Base-by-base conservation (phyloP, 2,329 filamentous ascomycete genomes). In the Ophiocordyceps unilateralis region DNA sequence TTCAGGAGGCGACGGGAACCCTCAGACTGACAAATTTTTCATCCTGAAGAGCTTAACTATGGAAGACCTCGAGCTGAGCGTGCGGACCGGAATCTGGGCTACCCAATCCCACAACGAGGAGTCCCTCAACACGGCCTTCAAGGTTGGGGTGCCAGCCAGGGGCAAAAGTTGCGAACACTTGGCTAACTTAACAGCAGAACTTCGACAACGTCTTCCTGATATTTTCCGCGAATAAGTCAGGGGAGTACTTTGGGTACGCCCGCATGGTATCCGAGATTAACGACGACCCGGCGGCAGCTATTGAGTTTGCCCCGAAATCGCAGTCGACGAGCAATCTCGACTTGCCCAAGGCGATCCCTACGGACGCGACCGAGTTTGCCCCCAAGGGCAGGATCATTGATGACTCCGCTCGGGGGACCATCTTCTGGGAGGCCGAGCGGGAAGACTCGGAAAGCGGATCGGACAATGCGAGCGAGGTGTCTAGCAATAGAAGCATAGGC, bases 191-290 rank as follows among this genome's bases (percentile, higher is more conserved):
- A 17, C 14, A n/a, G 8, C 34, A 93, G 87, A 67, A 69, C 10
- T 76, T 79, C 14, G 84, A 93, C 43, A 84, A 82, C 53, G 88
- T 96, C 1, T 95, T 88, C 55, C 68, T 96, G 24, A 76, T 96
- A 14, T 96, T 96, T 59, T 96, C 89, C 1, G 89, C 89, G 12
- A 96, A 96, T 61, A 95, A 95, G 55, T 95, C 89, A 0, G 89
- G 89, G 12, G 89, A 95, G 60, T 96, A 95, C 56, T 95, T 91
- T 62, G 89, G 89, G 19, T 95, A 93, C 55, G 89, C 88, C 19
- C 78, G 83, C 32, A 96, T 96, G 89, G 67, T 70, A 10, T 94
- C 89, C 20, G 68, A 78, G 4, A 93, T 95, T 53, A 79, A 82
- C 51, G 74, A 88, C 43, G 83, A 93, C 50, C 77, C 81, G 11